These are phyloP conservation scores for Pontederia paniculata DNA, from an alignment of 176 grass and related monocot species.

Conservation along the genomic window DNA sequence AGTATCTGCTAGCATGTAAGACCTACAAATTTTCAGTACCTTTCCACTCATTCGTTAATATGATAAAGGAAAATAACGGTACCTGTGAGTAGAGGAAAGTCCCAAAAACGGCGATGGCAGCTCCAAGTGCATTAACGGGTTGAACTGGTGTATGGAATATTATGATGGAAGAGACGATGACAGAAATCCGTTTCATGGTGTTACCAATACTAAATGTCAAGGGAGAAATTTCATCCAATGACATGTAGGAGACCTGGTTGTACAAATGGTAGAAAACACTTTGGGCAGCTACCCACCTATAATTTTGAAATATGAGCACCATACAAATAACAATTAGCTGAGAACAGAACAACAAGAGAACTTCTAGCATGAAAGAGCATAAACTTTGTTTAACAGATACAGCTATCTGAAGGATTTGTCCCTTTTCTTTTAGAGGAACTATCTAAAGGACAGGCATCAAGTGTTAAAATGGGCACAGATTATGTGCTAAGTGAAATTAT, in stretches of 20 bases:
- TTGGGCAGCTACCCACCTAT: neutral
- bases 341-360: neutral
- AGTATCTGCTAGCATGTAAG: too few species aligned
- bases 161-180: neutral
- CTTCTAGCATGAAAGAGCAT: neutral
- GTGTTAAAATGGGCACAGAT: too few species aligned
- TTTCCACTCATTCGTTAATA: too few species aligned
- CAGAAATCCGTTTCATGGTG: neutral
- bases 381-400: neutral
- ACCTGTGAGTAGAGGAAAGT: slow-evolving; percentile 1
- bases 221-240: neutral
- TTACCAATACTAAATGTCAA: neutral
- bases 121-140: neutral
- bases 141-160: neutral
- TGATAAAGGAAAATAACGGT: neutral
- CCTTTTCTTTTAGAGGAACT: too few species aligned
- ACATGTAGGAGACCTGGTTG: slow-evolving; percentile 1
- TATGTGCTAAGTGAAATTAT: neutral
- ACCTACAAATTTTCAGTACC: too few species aligned
- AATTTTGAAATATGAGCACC: neutral
- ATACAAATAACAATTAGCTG: neutral
- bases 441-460: too few species aligned
- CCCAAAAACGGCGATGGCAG: neutral
- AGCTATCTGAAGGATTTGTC: too few species aligned
- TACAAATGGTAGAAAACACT: slow-evolving; percentile 4